These are phyloP conservation scores for Trichoderma sp. DNA, from an alignment of 2,329 filamentous ascomycete species.

Conservation along the genomic window DNA sequence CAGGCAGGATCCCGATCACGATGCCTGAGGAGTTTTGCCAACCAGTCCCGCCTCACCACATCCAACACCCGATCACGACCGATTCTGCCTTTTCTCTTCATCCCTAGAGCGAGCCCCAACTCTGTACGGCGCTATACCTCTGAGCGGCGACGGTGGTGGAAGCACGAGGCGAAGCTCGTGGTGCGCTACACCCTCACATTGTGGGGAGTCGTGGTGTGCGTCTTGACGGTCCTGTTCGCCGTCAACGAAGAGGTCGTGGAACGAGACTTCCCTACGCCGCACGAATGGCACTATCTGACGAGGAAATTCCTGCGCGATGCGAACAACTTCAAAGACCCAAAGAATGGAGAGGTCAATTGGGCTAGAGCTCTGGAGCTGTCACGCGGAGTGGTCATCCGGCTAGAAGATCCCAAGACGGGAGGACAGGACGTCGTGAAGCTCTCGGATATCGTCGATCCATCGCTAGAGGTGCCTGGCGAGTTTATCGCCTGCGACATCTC, in stretches of 20 bases:
- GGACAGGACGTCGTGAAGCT: constrained; percentile 65
- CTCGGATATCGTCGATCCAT: constrained; percentile 60
- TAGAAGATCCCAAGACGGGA: constrained; percentile 71
- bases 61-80: constrained; percentile 38
- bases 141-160: constrained; percentile 69
- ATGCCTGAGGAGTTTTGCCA: constrained; percentile 34
- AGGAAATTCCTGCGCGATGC: constrained; percentile 69
- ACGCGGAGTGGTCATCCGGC: constrained; percentile 59
- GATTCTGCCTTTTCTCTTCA: constrained; percentile 51
- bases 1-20: constrained; percentile 27
- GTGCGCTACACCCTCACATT: constrained; percentile 67
- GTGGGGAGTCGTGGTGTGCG: constrained; percentile 63
- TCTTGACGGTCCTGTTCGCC: constrained; percentile 63
- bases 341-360: constrained; percentile 64
- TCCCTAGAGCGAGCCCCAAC: constrained; percentile 51
- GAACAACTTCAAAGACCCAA: constrained; percentile 58
- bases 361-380: constrained; percentile 63
- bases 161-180: constrained; percentile 68
- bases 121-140: constrained; percentile 77
- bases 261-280: constrained; percentile 74
- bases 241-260: constrained; percentile 75
- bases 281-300: constrained; percentile 76
- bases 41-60: constrained; percentile 34
- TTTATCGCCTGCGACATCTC: constrained; percentile 67
- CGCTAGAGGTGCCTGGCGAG: constrained; percentile 68